Evolutionary conservation across 1,284 basidiomycete genomes (phyloP).

Genomic region (Ceratobasidium sp.): DNA sequence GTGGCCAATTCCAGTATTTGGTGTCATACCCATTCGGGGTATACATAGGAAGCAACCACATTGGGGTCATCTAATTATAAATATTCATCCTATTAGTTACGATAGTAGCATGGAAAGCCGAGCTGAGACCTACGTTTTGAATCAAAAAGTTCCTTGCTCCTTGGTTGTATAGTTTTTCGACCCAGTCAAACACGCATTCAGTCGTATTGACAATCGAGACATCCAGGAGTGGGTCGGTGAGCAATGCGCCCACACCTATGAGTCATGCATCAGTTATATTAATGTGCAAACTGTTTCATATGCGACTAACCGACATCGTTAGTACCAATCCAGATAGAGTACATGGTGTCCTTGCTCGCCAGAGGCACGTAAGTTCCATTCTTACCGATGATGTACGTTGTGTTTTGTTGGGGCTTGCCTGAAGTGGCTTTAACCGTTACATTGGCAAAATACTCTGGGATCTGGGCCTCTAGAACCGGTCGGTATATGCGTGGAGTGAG

Average conservation of each 20-base stretch:
- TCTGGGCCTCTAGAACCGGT: conserved; percentile 54
- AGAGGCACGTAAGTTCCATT: conserved; percentile 32
- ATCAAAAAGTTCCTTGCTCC: conserved; percentile 58
- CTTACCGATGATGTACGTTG: conserved; percentile 24
- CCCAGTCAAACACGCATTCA: conserved; percentile 56
- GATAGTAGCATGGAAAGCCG: not conserved
- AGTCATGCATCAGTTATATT: conserved; percentile 3
- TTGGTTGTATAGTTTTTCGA: conserved; percentile 53
- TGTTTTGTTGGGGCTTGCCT: not conserved
- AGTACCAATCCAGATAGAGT: conserved; percentile 58
- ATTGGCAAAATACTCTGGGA: conserved; percentile 47
- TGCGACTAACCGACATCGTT: conserved; percentile 51
- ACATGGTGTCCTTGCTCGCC: conserved; percentile 51
- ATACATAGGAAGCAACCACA: conserved; percentile 57
- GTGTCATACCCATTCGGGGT: conserved; percentile 54
- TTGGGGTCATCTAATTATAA: conserved; percentile 56
- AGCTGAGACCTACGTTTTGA: conserved; percentile 53
- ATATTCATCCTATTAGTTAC: not conserved
- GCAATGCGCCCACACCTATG: conserved; percentile 51
- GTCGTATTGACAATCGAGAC: conserved; percentile 55
- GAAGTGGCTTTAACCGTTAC: conserved; percentile 6
- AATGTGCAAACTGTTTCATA: not conserved
- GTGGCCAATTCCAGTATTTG: conserved; percentile 54
- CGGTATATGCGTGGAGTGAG: conserved; percentile 56
- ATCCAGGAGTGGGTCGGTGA: conserved; percentile 53